Evolutionary conservation across 2,329 filamentous ascomycete genomes (phyloP).

Genomic region (Phaeosphaeriaceae sp.): DNA sequence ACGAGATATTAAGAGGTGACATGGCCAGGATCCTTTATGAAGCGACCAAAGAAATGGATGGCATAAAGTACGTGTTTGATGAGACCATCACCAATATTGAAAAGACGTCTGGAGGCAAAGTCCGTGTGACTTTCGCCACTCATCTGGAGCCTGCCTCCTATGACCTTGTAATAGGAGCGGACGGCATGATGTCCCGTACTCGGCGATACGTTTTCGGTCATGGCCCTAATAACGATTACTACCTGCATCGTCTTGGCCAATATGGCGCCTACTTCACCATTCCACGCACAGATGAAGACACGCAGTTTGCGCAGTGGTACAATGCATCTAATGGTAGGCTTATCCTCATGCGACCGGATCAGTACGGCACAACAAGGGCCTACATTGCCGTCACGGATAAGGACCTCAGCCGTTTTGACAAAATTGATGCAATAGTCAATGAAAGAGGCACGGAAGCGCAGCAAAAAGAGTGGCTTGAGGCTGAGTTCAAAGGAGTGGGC

Average conservation of each 20-base stretch:
- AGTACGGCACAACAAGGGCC: conserved; percentile 26
- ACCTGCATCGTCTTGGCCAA: conserved; percentile 30
- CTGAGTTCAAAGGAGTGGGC: conserved; percentile 45
- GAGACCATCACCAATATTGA: conserved; percentile 37
- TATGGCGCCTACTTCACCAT: conserved; percentile 44
- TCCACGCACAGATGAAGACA: conserved; percentile 25
- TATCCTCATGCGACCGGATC: conserved; percentile 30
- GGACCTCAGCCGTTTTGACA: conserved; percentile 24
- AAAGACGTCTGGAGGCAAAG: conserved; percentile 28
- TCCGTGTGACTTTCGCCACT: conserved; percentile 51
- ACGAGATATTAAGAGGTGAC: conserved; percentile 66
- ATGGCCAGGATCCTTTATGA: conserved; percentile 60
- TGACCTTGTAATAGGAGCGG: conserved; percentile 39
- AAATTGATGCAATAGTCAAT: conserved; percentile 20
- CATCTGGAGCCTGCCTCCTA: conserved; percentile 17
- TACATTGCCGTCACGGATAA: conserved; percentile 26
- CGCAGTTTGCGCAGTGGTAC: conserved; percentile 35
- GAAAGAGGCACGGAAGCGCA: conserved; percentile 10
- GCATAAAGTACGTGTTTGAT: conserved; percentile 46
- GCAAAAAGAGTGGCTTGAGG: conserved; percentile 30
- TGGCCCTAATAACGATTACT: conserved; percentile 26
- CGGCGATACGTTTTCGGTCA: conserved; percentile 34
- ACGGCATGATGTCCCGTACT: conserved; percentile 40
- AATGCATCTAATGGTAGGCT: conserved; percentile 28
- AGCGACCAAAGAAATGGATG: conserved; percentile 32